Evolutionary conservation across 179 eudicot genomes (phyloP).

Genomic region (Beta corolliflora): DNA sequence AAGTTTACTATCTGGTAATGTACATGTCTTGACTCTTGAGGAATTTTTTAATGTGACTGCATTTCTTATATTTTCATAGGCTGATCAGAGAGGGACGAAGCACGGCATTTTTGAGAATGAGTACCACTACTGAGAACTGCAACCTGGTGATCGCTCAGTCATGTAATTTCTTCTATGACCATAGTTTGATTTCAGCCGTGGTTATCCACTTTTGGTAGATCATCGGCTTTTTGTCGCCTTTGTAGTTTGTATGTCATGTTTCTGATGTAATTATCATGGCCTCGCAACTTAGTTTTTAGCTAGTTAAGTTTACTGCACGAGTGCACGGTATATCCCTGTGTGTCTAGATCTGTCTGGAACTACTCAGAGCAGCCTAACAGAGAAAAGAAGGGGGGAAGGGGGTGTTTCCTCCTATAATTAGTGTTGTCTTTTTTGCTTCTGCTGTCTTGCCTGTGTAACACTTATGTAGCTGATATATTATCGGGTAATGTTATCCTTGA

Average conservation of each 20-base stretch:
- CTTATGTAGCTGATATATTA: background rate
- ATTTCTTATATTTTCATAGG: conserved; percentile 18
- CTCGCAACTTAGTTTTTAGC: background rate
- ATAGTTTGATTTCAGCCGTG: conserved; percentile 3
- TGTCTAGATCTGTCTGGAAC: conserved; percentile 7
- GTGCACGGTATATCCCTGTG: background rate
- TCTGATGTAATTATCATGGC: conserved; percentile 13
- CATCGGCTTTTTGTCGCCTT: background rate
- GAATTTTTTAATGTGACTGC: background rate
- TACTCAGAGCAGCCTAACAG: conserved; percentile 9
- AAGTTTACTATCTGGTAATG: background rate
- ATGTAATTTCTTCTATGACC: background rate
- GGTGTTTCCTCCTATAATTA: background rate
- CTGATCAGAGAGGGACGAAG: conserved; percentile 22
- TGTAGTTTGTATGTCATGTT: background rate
- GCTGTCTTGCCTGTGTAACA: background rate
- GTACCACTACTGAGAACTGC: conserved; percentile 22
- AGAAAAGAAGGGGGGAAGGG: background rate
- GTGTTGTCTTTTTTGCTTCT: background rate
- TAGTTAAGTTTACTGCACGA: conserved; percentile 10
- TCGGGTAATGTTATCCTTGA: background rate
- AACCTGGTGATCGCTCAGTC: background rate
- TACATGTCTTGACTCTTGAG: background rate
- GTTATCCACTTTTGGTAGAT: background rate
- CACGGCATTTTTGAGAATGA: conserved; percentile 33